Base-by-base conservation (phyloP, 768 basidiomycete genomes). In the Tricholoma furcatifolium region DNA sequence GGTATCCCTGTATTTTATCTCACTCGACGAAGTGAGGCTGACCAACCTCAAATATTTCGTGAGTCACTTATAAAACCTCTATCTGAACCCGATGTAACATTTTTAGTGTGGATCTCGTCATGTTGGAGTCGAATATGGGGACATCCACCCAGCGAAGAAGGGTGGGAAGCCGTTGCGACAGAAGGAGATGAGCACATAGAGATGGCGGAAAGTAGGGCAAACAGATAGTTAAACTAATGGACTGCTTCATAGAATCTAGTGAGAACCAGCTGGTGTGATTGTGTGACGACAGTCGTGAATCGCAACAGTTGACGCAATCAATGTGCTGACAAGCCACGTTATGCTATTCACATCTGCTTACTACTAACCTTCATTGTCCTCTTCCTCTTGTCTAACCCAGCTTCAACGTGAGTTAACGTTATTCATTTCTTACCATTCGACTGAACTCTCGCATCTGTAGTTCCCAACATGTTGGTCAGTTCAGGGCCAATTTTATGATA, bases 1-100 rank as follows among this genome's bases (percentile, higher is more conserved):
- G 92, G 92, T 6, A 72, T 94, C 45, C 92, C 92, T 1, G 78
- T 93, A 42, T 94, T 92, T 61, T 93, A 90, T 62, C 64, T 92
- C 38, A 91, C 92, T 15, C 84, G 81, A 59, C 72, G 74, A 42
- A 71, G 72, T 53, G 75, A 75, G 48, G 68, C 71, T 7, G 73
- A 76, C 31, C 62, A 68, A 49, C 70, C 75, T 47, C 64, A 67
- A 21, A 67, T 74, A 50, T 62, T 74, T 44, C 68, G 81, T 82
- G 58, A 69, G 79, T 69, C 4, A 38, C 14, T 14, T 17, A 15
- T n/a, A 60, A 39, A 23, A 8, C 12, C 24, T 12, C 10, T n/a
- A 7, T 18, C 10, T 14, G 23, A 18, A 35, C 30, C 1, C 9
- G 15, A 43, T 9, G 18, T 12, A 43, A 18, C 24, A 53, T 8